A percentile compares a stretch with the other conserved stretches of the same genome.
These are phyloP conservation scores for Orbilia oligospora DNA, from an alignment of 2,329 filamentous ascomycete genomes.

Conservation along the genomic window DNA sequence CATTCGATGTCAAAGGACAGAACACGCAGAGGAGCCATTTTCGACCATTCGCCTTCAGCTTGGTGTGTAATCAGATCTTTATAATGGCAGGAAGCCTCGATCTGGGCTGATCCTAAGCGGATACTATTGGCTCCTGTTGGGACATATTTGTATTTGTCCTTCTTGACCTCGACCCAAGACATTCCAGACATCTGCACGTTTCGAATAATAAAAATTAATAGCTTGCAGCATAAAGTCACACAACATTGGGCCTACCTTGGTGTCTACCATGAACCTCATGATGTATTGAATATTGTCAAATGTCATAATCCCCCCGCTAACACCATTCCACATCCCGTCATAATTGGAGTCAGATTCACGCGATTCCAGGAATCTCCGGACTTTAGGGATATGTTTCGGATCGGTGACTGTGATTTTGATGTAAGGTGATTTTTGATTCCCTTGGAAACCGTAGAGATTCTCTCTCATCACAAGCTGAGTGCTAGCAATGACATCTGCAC, in stretches of 20 bases:
- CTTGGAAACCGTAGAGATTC: conserved; percentile 94
- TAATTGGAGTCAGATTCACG: conserved; percentile 81
- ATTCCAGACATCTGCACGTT: conserved; percentile 82
- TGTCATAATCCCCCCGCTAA: conserved; percentile 81
- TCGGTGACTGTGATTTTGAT: conserved; percentile 94
- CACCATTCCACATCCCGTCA: conserved; percentile 86
- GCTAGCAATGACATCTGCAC: conserved; percentile 81
- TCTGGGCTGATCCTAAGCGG: conserved; percentile 93
- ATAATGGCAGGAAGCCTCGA: conserved; percentile 89
- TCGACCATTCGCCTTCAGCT: conserved; percentile 93
- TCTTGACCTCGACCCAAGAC: conserved; percentile 89
- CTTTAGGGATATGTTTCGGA: conserved; percentile 83
- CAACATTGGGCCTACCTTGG: conserved; percentile 74
- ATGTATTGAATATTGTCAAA: conserved; percentile 98
- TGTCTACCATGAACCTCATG: conserved; percentile 97
- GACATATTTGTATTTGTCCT: conserved; percentile 79
- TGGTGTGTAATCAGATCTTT: conserved; percentile 86
- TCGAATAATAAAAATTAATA: conserved; percentile 33
- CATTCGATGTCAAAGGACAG: conserved; percentile 99
- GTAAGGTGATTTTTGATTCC: conserved; percentile 91
- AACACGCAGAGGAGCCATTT: conserved; percentile 93
- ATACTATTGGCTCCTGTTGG: conserved; percentile 70
- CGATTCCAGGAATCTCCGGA: conserved; percentile 80
- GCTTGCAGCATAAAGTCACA: not conserved
- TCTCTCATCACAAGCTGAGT: conserved; percentile 87